Base-by-base conservation (phyloP, 768 basidiomycete genomes). In the Auricularia auricula-judae region DNA sequence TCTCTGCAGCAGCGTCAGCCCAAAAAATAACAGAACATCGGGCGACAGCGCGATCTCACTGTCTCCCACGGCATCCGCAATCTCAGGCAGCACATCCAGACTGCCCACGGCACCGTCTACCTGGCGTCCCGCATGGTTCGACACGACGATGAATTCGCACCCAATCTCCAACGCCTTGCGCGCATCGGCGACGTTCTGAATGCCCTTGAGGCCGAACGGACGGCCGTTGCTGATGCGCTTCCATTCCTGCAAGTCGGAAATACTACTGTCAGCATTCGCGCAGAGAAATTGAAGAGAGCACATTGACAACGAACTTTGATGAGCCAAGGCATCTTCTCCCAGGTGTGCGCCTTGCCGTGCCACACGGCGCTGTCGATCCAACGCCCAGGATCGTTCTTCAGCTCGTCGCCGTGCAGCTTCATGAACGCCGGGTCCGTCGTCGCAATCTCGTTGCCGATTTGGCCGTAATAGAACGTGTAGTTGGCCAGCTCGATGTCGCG, bases 91-190 rank as follows among this genome's bases (percentile, higher is more conserved):
- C 36, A 78, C 72, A 65, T 82, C 82, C 51, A 83, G 71, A 63
- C 80, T 81, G 18, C 76, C 80, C 3, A 83, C 76, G 1, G 82
- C 81, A 21, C 83, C 83, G 69, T 85, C 83, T 44, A 84, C 80
- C 69, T 84, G 82, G 33, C 84, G 72, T 0, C 82, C 82, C 4
- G 81, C 82, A 69, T 83, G 82, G 66, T 82, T 84, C 21, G 79
- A 81, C 11, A 82, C 82, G n/a, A 84, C 80, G 61, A 83, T 81
- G 4, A 82, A 82, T 62, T 81, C 79, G 67, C 79, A 79, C 0
- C 82, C 82, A 12, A 79, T 63, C 18, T 80, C 76, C 16, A 76
- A 71, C 3, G 81, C 81, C 67, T 75, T 79, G n/a, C 72, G 67
- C 0, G 83, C 82, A 66, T 84, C 82, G 10, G 74, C 75, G 3